A percentile compares a stretch with the other conserved stretches of the same genome.
Conservation (phyloP, 2,329 filamentous ascomycete genomes). For the Sporothrix brunneoviolacea region DNA sequence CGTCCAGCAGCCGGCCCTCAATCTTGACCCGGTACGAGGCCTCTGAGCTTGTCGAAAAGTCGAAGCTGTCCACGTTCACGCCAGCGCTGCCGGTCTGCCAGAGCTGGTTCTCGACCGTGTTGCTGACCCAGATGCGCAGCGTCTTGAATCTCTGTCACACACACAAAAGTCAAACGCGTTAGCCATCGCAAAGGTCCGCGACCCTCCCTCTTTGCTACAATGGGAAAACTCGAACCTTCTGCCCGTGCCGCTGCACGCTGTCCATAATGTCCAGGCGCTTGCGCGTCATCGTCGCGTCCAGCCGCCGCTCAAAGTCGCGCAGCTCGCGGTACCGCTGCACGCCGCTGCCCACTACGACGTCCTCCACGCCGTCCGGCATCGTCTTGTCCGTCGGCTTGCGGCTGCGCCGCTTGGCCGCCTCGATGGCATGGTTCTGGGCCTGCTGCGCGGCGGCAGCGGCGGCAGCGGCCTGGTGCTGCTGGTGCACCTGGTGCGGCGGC, state of each 20-base stretch:
- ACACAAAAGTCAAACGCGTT: neutral
- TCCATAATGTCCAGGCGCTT: slow-evolving; percentile 90
- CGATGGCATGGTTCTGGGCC: slow-evolving; percentile 48
- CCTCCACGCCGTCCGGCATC: slow-evolving; percentile 82
- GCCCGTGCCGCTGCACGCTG: slow-evolving; percentile 57
- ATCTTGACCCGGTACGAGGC: slow-evolving; percentile 87
- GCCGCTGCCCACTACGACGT: slow-evolving; percentile 73
- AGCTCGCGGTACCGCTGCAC: slow-evolving; percentile 76
- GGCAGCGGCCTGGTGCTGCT: slow-evolving; percentile 26
- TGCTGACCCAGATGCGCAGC: slow-evolving; percentile 88
- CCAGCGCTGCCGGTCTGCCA: slow-evolving; percentile 70
- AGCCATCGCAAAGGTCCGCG: neutral
- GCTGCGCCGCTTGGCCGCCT: slow-evolving; percentile 71
- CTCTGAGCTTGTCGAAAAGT: slow-evolving; percentile 70
- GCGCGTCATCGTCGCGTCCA: slow-evolving; percentile 90
- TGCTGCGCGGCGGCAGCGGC: slow-evolving; percentile 46
- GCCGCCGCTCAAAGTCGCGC: slow-evolving; percentile 75
- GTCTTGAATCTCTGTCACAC: slow-evolving; percentile 73
- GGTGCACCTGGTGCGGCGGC: slow-evolving; percentile 17
- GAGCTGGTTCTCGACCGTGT: slow-evolving; percentile 87
- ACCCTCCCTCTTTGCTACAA: neutral
- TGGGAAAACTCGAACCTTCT: slow-evolving; percentile 21
- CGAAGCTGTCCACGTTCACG: slow-evolving; percentile 67
- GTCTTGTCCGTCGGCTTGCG: slow-evolving; percentile 92
- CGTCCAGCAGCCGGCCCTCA: slow-evolving; percentile 75